These are phyloP conservation scores for Hyphodiscus hymeniophilus DNA, from an alignment of 495 filamentous ascomycete genomes.

Conservation along the genomic window DNA sequence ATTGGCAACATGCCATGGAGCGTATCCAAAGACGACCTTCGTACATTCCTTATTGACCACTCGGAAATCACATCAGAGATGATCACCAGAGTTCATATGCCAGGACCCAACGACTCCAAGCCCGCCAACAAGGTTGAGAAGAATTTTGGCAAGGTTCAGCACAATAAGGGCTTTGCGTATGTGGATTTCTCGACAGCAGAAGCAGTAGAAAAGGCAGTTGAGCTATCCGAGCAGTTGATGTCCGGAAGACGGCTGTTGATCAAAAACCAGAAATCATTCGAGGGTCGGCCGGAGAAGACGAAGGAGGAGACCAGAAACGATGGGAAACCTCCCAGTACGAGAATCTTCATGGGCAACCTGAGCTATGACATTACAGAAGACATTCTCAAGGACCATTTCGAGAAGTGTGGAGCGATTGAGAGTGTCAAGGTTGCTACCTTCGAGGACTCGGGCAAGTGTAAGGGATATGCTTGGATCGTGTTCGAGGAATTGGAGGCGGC, in stretches of 20 bases:
- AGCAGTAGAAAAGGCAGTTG: constrained; percentile 63
- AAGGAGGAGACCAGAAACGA: constrained; percentile 27
- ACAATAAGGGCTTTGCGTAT: constrained; percentile 91
- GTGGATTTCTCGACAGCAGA: constrained; percentile 74
- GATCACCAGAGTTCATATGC: constrained; percentile 82
- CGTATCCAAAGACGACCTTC: constrained; percentile 61
- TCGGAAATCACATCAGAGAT: constrained; percentile 54
- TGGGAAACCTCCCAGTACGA: constrained; percentile 57
- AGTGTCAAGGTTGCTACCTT: constrained; percentile 88
- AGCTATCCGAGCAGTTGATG: constrained; percentile 70
- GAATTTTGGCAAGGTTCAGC: constrained; percentile 27
- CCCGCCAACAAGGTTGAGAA: constrained; percentile 28
- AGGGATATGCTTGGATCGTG: constrained; percentile 91
- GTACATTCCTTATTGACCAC: constrained; percentile 65
- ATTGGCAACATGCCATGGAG: constrained; percentile 88
- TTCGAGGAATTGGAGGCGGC: constrained; percentile 74
- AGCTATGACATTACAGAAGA: constrained; percentile 80
- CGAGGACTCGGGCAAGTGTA: constrained; percentile 94
- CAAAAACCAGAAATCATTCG: constrained; percentile 81
- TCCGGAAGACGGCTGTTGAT: constrained; percentile 74
- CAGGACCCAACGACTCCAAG: constrained; percentile 42
- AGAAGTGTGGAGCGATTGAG: constrained; percentile 68
- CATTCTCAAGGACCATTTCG: constrained; percentile 67
- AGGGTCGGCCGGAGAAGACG: constrained; percentile 56
- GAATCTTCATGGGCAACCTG: constrained; percentile 90